A percentile compares a stretch with the other conserved stretches of the same genome.
Conservation (phyloP, 2,329 filamentous ascomycete genomes). For the Stemphylium vesicarium region DNA sequence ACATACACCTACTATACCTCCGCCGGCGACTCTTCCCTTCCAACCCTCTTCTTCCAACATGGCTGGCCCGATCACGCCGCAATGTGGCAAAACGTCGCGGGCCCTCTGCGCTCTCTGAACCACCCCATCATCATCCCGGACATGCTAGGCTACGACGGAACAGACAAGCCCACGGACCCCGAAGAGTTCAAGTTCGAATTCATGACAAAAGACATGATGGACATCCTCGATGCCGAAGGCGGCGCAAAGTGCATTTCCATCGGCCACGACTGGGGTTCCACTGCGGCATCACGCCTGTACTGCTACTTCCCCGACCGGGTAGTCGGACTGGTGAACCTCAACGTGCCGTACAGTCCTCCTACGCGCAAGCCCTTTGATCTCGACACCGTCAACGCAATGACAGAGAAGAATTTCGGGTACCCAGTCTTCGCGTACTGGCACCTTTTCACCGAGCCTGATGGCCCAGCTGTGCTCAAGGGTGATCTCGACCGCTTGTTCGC, state of each 20-base stretch:
- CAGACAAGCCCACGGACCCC: slow-evolving; percentile 40
- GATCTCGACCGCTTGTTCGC: slow-evolving; percentile 51
- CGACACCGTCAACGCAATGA: slow-evolving; percentile 41
- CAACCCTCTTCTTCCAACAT: slow-evolving; percentile 51
- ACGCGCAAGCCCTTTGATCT: slow-evolving; percentile 46
- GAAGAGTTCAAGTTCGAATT: slow-evolving; percentile 28
- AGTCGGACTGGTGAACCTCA: slow-evolving; percentile 52
- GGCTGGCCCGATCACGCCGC: slow-evolving; percentile 58
- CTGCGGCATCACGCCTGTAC: slow-evolving; percentile 51
- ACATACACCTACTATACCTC: slow-evolving; percentile 40
- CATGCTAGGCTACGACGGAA: slow-evolving; percentile 49
- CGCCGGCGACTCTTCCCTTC: slow-evolving; percentile 25
- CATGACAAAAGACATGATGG: slow-evolving; percentile 33
- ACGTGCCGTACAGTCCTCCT: slow-evolving; percentile 52
- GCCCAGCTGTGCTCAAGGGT: slow-evolving; percentile 45
- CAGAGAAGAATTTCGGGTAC: slow-evolving; percentile 47
- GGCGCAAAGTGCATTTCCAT: slow-evolving; percentile 47
- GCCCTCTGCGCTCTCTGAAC: slow-evolving; percentile 48
- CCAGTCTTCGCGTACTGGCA: slow-evolving; percentile 55
- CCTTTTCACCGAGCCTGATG: slow-evolving; percentile 53
- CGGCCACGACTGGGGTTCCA: slow-evolving; percentile 60
- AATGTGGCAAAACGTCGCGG: slow-evolving; percentile 54
- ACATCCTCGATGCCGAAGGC: slow-evolving; percentile 36
- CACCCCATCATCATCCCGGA: slow-evolving; percentile 51
- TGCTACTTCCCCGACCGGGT: slow-evolving; percentile 52